phyloP scores from a whole-genome alignment of 345 rosid species.

The Aurinia saxatilis region DNA sequence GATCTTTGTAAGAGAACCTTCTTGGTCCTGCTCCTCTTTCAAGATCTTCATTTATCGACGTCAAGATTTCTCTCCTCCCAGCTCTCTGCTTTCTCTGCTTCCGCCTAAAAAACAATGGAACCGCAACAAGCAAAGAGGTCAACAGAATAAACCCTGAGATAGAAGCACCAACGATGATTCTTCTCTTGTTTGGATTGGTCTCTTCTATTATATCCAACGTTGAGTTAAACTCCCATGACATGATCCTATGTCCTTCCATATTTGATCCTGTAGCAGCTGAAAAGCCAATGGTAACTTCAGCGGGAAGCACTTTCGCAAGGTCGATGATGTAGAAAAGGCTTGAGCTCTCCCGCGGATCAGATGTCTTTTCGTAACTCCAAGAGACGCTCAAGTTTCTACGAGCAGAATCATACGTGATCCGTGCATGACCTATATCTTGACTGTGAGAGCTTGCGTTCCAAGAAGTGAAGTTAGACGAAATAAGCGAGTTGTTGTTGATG shows the following conservation, averaged over 20 bases:
- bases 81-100: background rate
- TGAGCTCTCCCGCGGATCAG: background rate
- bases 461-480: background rate
- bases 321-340: constrained; percentile 4
- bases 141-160: constrained; percentile 7
- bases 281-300: background rate
- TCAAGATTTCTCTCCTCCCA: background rate
- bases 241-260: too few relatives aligned
- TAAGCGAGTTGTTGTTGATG: constrained; percentile 22
- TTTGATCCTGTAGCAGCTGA: too few relatives aligned
- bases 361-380: constrained; percentile 5
- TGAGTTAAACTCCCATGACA: too few relatives aligned
- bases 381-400: constrained; percentile 33
- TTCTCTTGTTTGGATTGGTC: too few relatives aligned
- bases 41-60: constrained; percentile 34
- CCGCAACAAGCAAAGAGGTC: background rate
- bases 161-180: too few relatives aligned
- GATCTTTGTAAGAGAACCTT: constrained; percentile 30
- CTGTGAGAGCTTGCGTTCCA: constrained; percentile 31
- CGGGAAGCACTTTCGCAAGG: background rate
- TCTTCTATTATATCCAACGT: too few relatives aligned
- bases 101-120: background rate
- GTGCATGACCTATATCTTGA: constrained; percentile 17
- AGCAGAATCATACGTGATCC: constrained; percentile 23
- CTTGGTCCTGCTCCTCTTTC: constrained; percentile 36